phyloP scores from a whole-genome alignment of 257 asterid genomes.

The Solanum gracilifrons region DNA sequence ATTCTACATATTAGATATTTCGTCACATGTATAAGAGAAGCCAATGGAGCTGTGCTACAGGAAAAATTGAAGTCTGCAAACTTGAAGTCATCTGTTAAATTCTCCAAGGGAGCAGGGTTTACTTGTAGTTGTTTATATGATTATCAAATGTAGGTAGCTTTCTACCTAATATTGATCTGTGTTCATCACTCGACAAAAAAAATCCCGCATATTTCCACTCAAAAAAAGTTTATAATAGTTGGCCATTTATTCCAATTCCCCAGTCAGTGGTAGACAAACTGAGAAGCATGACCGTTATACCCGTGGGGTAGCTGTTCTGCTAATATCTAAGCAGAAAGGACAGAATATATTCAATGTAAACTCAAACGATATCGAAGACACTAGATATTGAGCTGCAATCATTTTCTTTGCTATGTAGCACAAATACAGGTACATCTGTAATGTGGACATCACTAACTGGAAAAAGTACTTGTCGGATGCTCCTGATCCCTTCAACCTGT shows the following conservation, averaged over 20 bases:
- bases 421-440: background rate
- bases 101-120: background rate
- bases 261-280: background rate
- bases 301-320: background rate
- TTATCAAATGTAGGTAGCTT: background rate
- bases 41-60: background rate
- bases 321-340: background rate
- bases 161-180: background rate
- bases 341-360: background rate
- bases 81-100: background rate
- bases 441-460: background rate
- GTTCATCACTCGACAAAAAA: background rate
- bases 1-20: background rate
- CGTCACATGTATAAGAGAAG: background rate
- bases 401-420: background rate
- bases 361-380: background rate
- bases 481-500: background rate
- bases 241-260: background rate
- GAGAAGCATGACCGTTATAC: background rate
- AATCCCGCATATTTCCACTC: background rate
- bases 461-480: background rate
- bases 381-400: background rate
- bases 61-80: background rate
- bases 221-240: background rate
- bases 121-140: background rate